Evolutionary conservation across 2,329 filamentous ascomycete species (phyloP).

Genomic region (Saccharata proteae): DNA sequence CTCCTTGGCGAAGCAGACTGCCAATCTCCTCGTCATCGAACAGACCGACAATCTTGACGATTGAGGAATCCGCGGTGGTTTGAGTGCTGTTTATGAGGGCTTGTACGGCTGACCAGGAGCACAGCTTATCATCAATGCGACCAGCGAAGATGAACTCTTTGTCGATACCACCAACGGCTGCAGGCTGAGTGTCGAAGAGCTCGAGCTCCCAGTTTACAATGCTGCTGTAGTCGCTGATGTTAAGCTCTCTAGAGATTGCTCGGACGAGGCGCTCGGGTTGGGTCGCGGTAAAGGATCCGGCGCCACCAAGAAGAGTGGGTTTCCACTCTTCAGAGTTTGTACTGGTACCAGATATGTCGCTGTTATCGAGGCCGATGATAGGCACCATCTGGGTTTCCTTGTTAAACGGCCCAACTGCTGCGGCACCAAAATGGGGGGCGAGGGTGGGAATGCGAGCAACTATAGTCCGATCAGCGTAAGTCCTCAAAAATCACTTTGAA

Average conservation of each 20-base stretch:
- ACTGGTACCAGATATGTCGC: conserved; percentile 33
- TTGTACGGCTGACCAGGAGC: conserved; percentile 82
- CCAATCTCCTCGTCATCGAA: conserved; percentile 98
- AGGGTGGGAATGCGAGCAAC: conserved; percentile 83
- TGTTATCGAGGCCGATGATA: conserved; percentile 78
- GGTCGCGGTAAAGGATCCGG: conserved; percentile 63
- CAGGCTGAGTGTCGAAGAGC: conserved; percentile 82
- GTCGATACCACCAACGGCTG: conserved; percentile 70
- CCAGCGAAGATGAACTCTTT: conserved; percentile 92
- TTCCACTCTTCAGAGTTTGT: conserved; percentile 18
- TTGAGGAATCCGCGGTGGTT: conserved; percentile 41
- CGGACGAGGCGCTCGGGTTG: conserved; percentile 79
- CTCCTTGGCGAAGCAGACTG: conserved; percentile 79
- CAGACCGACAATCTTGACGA: conserved; percentile 81
- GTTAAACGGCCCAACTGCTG: conserved; percentile 56
- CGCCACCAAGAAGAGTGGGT: conserved; percentile 41
- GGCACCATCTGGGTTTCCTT: conserved; percentile 89
- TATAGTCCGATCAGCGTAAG: conserved; percentile 11
- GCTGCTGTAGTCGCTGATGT: conserved; percentile 55
- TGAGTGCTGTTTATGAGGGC: conserved; percentile 60
- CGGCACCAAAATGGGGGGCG: conserved; percentile 83
- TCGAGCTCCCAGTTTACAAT: conserved; percentile 97
- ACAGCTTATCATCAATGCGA: conserved; percentile 94
- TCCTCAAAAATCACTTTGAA: conserved; percentile 10
- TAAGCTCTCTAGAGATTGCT: conserved; percentile 68